Conservation (phyloP, 179 eudicot species). For the Silene coronaria region DNA sequence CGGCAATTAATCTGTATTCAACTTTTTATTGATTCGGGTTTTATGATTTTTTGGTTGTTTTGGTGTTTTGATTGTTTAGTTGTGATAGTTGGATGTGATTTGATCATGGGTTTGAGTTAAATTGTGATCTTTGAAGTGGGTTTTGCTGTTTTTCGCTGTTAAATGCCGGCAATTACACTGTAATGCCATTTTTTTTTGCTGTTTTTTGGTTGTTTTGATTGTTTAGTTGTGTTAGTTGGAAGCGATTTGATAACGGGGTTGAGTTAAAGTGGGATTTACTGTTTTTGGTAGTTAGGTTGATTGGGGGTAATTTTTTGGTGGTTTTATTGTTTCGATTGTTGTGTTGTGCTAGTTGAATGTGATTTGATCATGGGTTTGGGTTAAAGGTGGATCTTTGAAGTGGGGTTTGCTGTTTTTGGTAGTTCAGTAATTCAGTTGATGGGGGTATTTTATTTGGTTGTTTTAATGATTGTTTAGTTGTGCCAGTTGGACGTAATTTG, state of each 20-base stretch:
- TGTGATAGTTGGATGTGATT: not conserved
- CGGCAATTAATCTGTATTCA: too few relatives aligned
- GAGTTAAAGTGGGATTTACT: not conserved
- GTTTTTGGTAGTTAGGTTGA: not conserved
- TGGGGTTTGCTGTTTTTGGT: not conserved
- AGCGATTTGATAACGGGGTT: not conserved
- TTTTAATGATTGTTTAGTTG: not conserved
- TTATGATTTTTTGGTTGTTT: not conserved
- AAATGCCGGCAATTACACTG: not conserved
- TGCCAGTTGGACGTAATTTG: not conserved
- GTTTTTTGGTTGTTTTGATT: not conserved
- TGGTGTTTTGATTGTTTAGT: not conserved
- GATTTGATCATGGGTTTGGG: not conserved
- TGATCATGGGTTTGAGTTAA: not conserved
- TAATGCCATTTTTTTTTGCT: not conserved
- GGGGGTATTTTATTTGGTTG: not conserved
- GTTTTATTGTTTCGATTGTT: not conserved
- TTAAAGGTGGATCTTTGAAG: not conserved
- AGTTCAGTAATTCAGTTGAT: not conserved
- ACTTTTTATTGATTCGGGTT: too few relatives aligned
- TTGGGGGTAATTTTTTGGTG: not conserved
- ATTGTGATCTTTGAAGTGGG: slow-evolving; percentile 5
- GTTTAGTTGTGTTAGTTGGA: not conserved
- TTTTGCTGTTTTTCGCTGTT: not conserved
- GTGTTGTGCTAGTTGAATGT: not conserved